Conservation (phyloP, 2,329 filamentous ascomycete species). For the Falciphora oryzae region DNA sequence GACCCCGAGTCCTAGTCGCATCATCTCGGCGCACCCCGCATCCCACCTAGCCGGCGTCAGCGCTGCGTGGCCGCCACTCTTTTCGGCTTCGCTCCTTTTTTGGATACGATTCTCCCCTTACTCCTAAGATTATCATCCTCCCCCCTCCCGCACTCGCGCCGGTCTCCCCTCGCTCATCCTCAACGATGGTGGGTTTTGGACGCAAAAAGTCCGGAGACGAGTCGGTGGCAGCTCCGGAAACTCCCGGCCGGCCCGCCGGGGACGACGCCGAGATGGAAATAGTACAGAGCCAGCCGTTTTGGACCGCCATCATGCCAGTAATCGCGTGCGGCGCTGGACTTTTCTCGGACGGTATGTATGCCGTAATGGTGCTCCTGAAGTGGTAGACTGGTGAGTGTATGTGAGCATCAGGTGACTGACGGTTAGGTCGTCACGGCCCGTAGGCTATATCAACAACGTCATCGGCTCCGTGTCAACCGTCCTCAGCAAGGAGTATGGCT, state of each 20-base stretch:
- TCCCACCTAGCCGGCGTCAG: not conserved
- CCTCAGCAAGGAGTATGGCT: constrained; percentile 61
- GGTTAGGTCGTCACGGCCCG: not conserved
- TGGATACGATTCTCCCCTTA: not conserved
- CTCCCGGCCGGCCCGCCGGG: no score
- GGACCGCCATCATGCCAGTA: constrained; percentile 50
- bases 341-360: constrained; percentile 63
- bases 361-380: not conserved
- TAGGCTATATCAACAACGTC: constrained; percentile 81
- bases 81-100: not conserved
- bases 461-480: constrained; percentile 85
- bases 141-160: no score
- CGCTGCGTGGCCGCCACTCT: not conserved
- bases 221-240: not conserved
- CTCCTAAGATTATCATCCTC: no score
- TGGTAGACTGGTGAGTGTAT: not conserved
- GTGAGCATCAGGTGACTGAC: not conserved
- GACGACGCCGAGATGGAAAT: constrained; percentile 7
- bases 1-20: not conserved
- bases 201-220: not conserved
- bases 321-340: constrained; percentile 86
- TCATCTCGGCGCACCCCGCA: not conserved
- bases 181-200: not conserved
- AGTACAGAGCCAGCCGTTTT: constrained; percentile 7
- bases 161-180: not conserved